Evolutionary conservation across 2,329 filamentous ascomycete species (phyloP), one percentile per base, ranked within the genome.

Genomic region (Didymella glomerata): DNA sequence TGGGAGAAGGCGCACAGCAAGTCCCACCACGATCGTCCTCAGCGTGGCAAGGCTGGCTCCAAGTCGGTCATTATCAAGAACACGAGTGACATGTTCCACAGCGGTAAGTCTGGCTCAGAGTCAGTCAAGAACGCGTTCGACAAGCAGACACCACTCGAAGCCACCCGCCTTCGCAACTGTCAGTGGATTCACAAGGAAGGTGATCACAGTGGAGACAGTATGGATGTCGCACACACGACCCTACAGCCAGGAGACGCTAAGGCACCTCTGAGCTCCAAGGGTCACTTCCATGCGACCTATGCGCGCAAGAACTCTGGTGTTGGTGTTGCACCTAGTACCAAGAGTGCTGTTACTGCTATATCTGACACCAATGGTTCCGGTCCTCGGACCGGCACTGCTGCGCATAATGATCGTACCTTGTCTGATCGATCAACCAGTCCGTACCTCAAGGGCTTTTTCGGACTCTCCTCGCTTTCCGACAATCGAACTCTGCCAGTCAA

Each of bases 1-100:
- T 77, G 75, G 75, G 75, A 77, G 57, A 76, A 75, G 61, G 68
- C 70, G 10, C 75, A 77, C 54, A 61, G 48, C 53, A 60, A 60
- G 44, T 44, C 57, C 8, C 42, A 13, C 30, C 57, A 55, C 36
- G 44, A 52, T 25, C 22, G 44, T 18, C 27, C 52, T 4, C 51
- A 60, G 44, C 50, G 47, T 34, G 56, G 56, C 50, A 54, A 42
- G 34, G 49, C 50, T 14, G 50, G 46, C 11, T 50, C 32, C 20
- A 41, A 50, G 28, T 54, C 51, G 4, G 13, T 51, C 7, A 42
- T 9, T 24, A 24, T 46, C 28, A 52, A 51, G 32, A 60, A 50
- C 36, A 38, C 13, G 20, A 18, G 18, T 25, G 49, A n/a, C 24
- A n/a, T 44, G 24, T 27, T 27, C 14, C 41, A 44, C 41, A 44